Base-by-base conservation (phyloP, 805 yeast species). In the Spathaspora passalidarum region DNA sequence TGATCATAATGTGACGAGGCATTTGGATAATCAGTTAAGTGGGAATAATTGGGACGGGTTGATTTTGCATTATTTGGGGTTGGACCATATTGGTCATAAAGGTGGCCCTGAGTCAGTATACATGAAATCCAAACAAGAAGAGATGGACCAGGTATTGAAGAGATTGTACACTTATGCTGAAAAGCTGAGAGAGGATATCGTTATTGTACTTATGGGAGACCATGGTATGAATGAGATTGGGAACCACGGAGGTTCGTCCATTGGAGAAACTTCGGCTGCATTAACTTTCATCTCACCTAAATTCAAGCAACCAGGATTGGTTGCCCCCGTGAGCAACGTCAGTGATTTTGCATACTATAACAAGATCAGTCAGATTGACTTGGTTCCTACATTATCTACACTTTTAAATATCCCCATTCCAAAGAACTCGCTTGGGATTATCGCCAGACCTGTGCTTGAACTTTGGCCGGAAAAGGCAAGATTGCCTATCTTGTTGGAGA, bases 81-180 rank as follows among this genome's bases (percentile, higher is more conserved):
- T 94, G 22, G 99, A 94, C 61, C 99, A 94, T 61, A 94, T 94
- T 56, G 99, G 99, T 1, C 99, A 94, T 63, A 92, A 90, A 61
- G 95, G 96, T 38, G 99, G 99, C 0, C 92, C 99, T 0, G 56
- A 68, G 5, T 88, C 96, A 9, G 66, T 78, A 0, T 82, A 81
- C 54, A 94, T 94, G 99, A 79, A 82, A 7, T 72, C 68, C 0
- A 94, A 94, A 57, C 97, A 90, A 50, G 47, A 44, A 4, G 99
- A 94, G 62, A 88, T 94, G 96, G 97, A 94, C 60, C 52, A 48
- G 0, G 76, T 94, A 1, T 66, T 91, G 1, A 50, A 72, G 40
- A 56, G 68, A 32, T 60, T 92, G 0, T 88, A 80, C 56, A 32
- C 44, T 0, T 56, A 58, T 40, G 49, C 56, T 29, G 29, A 45